Conservation (phyloP, 495 filamentous ascomycete genomes). For the Chaetomidium leptoderma region DNA sequence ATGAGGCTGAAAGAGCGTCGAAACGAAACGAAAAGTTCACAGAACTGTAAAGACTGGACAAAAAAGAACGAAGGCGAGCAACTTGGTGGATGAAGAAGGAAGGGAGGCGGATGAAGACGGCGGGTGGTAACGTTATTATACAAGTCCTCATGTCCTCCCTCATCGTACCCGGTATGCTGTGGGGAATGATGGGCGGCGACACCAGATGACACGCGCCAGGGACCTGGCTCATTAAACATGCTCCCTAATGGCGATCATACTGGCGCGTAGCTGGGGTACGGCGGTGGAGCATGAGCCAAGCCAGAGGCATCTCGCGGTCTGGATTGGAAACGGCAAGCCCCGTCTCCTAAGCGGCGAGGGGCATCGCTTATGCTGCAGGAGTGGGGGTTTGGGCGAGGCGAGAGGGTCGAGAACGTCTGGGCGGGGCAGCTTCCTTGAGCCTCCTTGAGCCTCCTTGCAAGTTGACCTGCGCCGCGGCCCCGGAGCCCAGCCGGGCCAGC, state of each 20-base stretch:
- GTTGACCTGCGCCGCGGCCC: slow-evolving; percentile 13
- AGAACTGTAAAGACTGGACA: slow-evolving; percentile 42
- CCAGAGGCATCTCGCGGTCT: not conserved
- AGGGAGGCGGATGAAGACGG: slow-evolving; percentile 21
- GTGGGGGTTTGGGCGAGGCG: slow-evolving; percentile 15
- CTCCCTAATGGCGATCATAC: slow-evolving; percentile 37
- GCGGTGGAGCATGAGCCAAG: slow-evolving; percentile 23
- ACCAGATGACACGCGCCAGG: slow-evolving; percentile 20
- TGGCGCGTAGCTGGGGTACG: slow-evolving; percentile 19
- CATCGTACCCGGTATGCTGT: not conserved
- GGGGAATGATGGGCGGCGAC: slow-evolving; percentile 20
- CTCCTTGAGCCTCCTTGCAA: too few relatives aligned
- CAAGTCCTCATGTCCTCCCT: not conserved
- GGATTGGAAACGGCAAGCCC: slow-evolving; percentile 9
- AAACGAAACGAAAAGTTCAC: slow-evolving; percentile 46
- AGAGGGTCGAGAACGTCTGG: slow-evolving; percentile 12
- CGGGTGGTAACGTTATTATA: slow-evolving; percentile 31
- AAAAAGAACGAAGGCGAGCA: slow-evolving; percentile 27
- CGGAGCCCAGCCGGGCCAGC: slow-evolving; percentile 14
- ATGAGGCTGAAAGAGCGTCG: slow-evolving; percentile 41
- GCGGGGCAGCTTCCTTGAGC: slow-evolving; percentile 23
- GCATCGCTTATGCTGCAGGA: slow-evolving; percentile 29
- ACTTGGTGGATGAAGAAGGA: slow-evolving; percentile 34
- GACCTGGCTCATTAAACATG: slow-evolving; percentile 16
- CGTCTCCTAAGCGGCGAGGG: slow-evolving; percentile 7